Percentiles rank a stretch among this genome's conserved stretches.
Evolutionary conservation across 2,329 filamentous ascomycete species (phyloP).

Genomic region (Colletotrichum tamarilloi): DNA sequence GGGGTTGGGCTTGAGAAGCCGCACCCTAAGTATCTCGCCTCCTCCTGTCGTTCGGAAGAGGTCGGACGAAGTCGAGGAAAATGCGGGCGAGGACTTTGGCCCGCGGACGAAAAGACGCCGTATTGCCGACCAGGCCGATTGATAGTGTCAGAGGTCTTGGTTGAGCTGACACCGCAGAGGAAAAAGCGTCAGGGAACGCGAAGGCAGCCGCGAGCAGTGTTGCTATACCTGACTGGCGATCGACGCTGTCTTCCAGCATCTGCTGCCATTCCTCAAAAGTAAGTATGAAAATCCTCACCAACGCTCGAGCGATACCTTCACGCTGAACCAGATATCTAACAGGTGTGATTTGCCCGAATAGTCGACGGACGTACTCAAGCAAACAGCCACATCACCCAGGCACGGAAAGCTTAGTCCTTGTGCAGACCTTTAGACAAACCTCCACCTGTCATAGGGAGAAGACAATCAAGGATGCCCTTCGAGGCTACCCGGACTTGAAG

Average conservation of each 20-base stretch:
- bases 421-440: not conserved
- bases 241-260: not conserved
- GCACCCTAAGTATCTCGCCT: too few relatives aligned
- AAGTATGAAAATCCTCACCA: too few relatives aligned
- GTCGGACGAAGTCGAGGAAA: too few relatives aligned
- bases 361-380: not conserved
- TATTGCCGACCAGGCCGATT: not conserved
- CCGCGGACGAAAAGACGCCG: not conserved
- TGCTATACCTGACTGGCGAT: not conserved
- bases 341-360: not conserved
- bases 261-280: not conserved
- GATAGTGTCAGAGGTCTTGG: not conserved
- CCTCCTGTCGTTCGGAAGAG: too few relatives aligned
- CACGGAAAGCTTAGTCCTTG: not conserved
- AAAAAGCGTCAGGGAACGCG: not conserved
- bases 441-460: not conserved
- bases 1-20: too few relatives aligned
- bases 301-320: not conserved
- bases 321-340: not conserved
- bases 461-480: not conserved
- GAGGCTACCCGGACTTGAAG: not conserved
- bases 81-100: too few relatives aligned
- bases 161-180: not conserved
- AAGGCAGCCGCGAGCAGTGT: not conserved
- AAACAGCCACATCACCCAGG: not conserved